Evolutionary conservation across 1,284 basidiomycete species (phyloP).

Genomic region (Cryptococcus hybrid): DNA sequence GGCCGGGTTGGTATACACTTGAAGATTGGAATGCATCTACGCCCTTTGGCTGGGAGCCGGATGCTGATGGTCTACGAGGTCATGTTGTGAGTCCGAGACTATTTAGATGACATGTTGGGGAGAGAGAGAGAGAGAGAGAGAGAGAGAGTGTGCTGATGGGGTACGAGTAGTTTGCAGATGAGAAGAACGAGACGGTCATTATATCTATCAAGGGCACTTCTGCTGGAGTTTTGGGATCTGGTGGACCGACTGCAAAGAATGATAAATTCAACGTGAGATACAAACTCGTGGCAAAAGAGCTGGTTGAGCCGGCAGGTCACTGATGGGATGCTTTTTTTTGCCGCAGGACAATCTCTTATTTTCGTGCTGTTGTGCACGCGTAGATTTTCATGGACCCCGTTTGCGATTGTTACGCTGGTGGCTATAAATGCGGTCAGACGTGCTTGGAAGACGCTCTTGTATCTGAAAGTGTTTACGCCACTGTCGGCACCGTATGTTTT

Average conservation of each 20-base stretch:
- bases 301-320: not conserved
- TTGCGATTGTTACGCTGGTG: conserved; percentile 31
- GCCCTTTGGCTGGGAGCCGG: conserved; percentile 90
- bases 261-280: conserved; percentile 79
- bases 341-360: conserved; percentile 84
- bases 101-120: no score
- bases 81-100: conserved; percentile 67
- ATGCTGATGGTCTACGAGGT: conserved; percentile 83
- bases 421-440: conserved; percentile 49
- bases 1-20: conserved; percentile 74
- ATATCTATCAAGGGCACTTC: conserved; percentile 95
- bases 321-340: not conserved
- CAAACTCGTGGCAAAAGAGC: no score
- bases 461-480: conserved; percentile 77
- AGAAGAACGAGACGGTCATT: conserved; percentile 80
- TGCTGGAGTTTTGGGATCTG: conserved; percentile 70
- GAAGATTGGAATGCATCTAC: conserved; percentile 61
- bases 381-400: conserved; percentile 85
- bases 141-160: not conserved
- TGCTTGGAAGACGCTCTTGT: conserved; percentile 79
- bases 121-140: no score
- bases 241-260: conserved; percentile 81
- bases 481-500: conserved; percentile 61
- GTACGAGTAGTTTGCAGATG: conserved; percentile 63
- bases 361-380: conserved; percentile 93